Base-by-base conservation (phyloP, 768 basidiomycete genomes). In the Candolleomyces efflorescens region DNA sequence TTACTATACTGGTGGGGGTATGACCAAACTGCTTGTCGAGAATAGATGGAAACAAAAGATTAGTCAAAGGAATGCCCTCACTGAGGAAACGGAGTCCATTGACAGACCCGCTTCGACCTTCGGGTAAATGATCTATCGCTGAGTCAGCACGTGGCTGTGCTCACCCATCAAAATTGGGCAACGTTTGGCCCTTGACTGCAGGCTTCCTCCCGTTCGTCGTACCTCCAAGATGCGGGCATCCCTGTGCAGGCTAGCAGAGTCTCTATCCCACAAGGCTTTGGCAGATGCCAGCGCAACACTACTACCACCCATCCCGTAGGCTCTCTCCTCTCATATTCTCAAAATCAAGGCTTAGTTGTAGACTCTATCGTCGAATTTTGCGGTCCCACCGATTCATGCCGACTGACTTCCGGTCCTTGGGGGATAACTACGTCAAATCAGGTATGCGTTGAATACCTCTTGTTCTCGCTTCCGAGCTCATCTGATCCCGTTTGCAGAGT, bases 221-320 rank as follows among this genome's bases (percentile, higher is more conserved):
- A 20, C 39, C 37, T 27, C 48, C 50, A 52, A 41, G 22, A 81
- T 85, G 76, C 77, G 73, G 27, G 56, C 69, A 10, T 74, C 81
- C 39, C 39, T 78, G 5, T 46, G 73, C 37, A 71, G 78, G 48
- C 71, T 83, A 13, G 88, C 88, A 1, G 76, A 81, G 61, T 86
- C 84, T 15, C 70, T 85, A 0, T 75, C 84, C 1, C 70, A 76
- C n/a, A 76, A 76, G 23, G 82, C 85, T 37, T 64, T 90, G 3
- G 73, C 71, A 18, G 82, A 85, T 67, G 80, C 87, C 1, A 87
- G 85, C 55, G 79, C 84, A 12, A 75, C 86, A 17, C 77, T 95
- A 22, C 80, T 91, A 32, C 92, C 91, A n/a, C 91, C 92, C 38
- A 77, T 89, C 62, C 91, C 92, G 92, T 92, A 69, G 58, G 86